These are phyloP conservation scores for Eimeria tenella DNA, from an alignment of 169 alveolate species.

Conservation along the genomic window DNA sequence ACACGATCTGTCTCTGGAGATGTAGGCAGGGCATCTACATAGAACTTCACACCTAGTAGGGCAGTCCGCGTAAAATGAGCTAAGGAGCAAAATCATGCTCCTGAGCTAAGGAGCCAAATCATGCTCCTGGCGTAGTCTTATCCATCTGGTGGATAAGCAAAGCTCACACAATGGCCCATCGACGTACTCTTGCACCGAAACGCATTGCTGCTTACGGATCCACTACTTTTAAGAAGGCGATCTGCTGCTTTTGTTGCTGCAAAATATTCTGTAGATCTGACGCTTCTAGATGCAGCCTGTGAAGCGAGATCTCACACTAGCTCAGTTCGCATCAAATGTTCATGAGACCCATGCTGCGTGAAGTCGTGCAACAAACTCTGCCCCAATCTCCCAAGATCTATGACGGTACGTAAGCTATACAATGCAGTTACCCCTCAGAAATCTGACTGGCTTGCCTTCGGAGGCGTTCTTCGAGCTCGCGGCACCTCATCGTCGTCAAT, in stretches of 20 bases:
- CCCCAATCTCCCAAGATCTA: background rate
- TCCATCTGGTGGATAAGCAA: no score
- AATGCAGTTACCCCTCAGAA: background rate
- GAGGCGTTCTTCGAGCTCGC: slow-evolving; percentile 41
- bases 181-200: no score
- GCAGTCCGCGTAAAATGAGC: no score
- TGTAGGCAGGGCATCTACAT: no score
- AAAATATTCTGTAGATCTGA: slow-evolving; percentile 4
- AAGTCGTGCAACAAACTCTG: background rate
- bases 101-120: no score
- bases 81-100: no score
- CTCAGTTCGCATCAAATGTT: background rate
- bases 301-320: background rate
- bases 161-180: no score
- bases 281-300: slow-evolving; percentile 52
- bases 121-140: no score
- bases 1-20: no score
- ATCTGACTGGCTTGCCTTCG: slow-evolving; percentile 42
- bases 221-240: background rate
- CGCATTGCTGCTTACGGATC: background rate
- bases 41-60: no score
- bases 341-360: background rate
- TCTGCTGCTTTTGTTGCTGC: slow-evolving; percentile 56
- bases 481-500: background rate
- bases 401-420: background rate